Evolutionary conservation across 306 rosid genomes (phyloP), one percentile per base, ranked within the genome.

Genomic region (Fagus crenata): DNA sequence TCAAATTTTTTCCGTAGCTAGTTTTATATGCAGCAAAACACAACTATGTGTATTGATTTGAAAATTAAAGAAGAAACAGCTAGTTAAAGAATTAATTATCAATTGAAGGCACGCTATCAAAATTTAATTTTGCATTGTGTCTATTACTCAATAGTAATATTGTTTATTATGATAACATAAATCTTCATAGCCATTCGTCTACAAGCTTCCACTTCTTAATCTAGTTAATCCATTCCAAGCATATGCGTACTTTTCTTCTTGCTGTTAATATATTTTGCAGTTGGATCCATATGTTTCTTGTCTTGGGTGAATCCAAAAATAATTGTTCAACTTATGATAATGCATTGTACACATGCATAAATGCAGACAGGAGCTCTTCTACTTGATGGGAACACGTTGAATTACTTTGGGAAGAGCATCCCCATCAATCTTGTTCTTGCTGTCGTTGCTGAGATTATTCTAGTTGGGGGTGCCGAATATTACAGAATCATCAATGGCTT

Each of bases 351-450:
- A 36, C 28, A 22, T 22, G 28, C 58, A 78, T 58, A 1, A 28
- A 49, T 86, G 81, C 89, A 96, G 99, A 96, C 99, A 0, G 99
- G 99, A 81, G 99, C 99, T 80, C 88, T 96, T n/a, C 97, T 96
- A 58, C 97, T 96, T 68, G 99, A 96, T 77, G 99, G 99, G 3
- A 87, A 86, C 65, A 96, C 99, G 41, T 86, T 96, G 92, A 96
- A 93, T 80, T 96, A 96, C 93, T 96, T 96, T 8, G 99, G 99
- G 11, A 96, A 93, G 81, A 87, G 81, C 85, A 96, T 96, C 70
- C 99, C 99, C 61, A 96, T 96, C 90, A 96, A 96, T 53, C 93
- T 96, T 32, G 4, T 86, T 22, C 4, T 83, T 28, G 99, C 99
- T 40, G 97, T 96, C 46, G 1, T 89, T 71, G 98, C 98, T 18